A percentile compares a stretch with the other conserved stretches of the same genome.
These are phyloP conservation scores for Rhizophagus clarus DNA, from an alignment of 192 early-diverging fungal genomes.

Conservation along the genomic window DNA sequence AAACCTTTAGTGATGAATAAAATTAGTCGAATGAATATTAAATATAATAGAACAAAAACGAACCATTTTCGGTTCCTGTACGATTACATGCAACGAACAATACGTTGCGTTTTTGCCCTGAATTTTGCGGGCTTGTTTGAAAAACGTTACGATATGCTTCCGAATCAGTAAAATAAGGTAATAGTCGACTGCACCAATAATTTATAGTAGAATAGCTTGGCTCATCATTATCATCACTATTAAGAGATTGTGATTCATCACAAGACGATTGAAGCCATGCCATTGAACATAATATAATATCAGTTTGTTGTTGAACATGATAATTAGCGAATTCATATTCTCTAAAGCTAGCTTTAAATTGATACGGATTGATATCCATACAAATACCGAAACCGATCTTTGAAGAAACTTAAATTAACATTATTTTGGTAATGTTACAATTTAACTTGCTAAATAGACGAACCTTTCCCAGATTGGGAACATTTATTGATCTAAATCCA, in stretches of 20 bases:
- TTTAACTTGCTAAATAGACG: not conserved
- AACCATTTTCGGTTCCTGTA: conserved; percentile 23
- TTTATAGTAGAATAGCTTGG: not conserved
- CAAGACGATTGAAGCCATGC: conserved; percentile 62
- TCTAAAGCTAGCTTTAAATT: conserved; percentile 63
- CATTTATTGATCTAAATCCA: conserved; percentile 55
- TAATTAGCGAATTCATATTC: conserved; percentile 72
- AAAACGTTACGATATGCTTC: too few relatives aligned
- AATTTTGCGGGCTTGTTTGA: not conserved
- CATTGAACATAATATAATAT: conserved; percentile 66
- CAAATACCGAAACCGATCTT: conserved; percentile 80
- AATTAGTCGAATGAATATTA: not conserved
- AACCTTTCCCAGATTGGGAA: conserved; percentile 61
- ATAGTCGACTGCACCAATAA: conserved; percentile 23
- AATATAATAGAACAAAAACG: not conserved
- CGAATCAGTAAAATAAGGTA: not conserved
- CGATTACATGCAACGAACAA: conserved; percentile 26
- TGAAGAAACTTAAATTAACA: not conserved
- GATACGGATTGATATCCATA: conserved; percentile 84
- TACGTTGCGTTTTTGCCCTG: not conserved
- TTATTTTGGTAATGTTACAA: not conserved
- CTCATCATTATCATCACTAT: not conserved
- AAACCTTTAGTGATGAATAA: not conserved
- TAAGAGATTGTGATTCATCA: not conserved
- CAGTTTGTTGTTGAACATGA: conserved; percentile 50